phyloP scores from a whole-genome alignment of 2,329 filamentous ascomycete species.

The Plenodomus lindquistii region DNA sequence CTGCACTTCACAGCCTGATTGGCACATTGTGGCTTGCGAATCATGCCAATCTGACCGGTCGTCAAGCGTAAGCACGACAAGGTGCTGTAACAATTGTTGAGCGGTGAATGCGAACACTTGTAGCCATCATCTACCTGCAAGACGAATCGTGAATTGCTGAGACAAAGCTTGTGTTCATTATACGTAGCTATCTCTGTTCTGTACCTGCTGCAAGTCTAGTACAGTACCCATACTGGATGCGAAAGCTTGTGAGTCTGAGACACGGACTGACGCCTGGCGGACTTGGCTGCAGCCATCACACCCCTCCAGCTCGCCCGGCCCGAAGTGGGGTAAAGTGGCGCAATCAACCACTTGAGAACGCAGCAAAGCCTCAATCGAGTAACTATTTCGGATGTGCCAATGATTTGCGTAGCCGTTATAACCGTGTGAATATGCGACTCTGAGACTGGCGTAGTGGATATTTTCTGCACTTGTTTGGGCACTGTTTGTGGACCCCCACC shows the following conservation, averaged over 20 bases:
- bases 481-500: slow-evolving; percentile 3
- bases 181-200: no score
- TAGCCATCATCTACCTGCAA: no score
- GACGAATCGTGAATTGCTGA: no score
- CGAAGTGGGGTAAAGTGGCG: slow-evolving; percentile 14
- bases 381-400: neutral
- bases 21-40: neutral
- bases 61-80: neutral
- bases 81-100: no score
- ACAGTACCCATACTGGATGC: no score
- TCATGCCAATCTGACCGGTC: neutral
- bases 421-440: neutral
- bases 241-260: no score
- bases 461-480: neutral
- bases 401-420: neutral
- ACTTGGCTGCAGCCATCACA: neutral
- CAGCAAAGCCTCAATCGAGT: slow-evolving; percentile 6
- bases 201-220: no score
- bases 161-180: no score
- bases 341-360: slow-evolving; percentile 5
- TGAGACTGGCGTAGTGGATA: neutral
- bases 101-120: no score
- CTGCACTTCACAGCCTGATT: neutral
- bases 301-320: neutral
- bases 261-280: neutral